Conservation (phyloP, 768 basidiomycete species). For the Phaeolepiota aurea region DNA sequence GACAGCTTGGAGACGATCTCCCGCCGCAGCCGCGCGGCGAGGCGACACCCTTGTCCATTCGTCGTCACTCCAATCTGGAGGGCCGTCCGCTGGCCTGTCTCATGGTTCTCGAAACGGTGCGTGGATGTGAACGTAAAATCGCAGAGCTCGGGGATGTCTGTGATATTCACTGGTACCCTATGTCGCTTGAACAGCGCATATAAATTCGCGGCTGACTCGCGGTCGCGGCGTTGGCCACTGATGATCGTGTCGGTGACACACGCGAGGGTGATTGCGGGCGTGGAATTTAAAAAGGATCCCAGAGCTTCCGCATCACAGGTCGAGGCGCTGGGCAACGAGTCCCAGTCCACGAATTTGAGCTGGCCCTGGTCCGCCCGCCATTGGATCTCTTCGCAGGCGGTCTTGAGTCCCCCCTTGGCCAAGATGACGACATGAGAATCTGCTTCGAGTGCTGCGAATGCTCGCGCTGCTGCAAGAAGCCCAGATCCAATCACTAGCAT, state of each 20-base stretch:
- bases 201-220: conserved; percentile 49
- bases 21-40: conserved; percentile 70
- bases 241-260: conserved; percentile 78
- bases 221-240: conserved; percentile 29
- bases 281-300: conserved; percentile 33
- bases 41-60: conserved; percentile 84
- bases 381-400: conserved; percentile 63
- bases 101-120: conserved; percentile 64
- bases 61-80: conserved; percentile 82
- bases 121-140: conserved; percentile 86
- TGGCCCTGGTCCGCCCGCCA: conserved; percentile 54
- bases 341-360: conserved; percentile 51
- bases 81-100: conserved; percentile 34
- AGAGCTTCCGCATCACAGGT: conserved; percentile 35
- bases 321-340: conserved; percentile 29
- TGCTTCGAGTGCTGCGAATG: conserved; percentile 76
- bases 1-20: conserved; percentile 77
- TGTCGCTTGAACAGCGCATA: conserved; percentile 43
- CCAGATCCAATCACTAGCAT: conserved; percentile 73
- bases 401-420: conserved; percentile 33
- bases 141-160: conserved; percentile 79
- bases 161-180: conserved; percentile 75
- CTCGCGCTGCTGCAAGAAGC: conserved; percentile 76
- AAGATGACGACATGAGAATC: conserved; percentile 66
- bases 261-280: conserved; percentile 36